Conservation (phyloP, 2,329 filamentous ascomycete species). For the Beauveria varroae region DNA sequence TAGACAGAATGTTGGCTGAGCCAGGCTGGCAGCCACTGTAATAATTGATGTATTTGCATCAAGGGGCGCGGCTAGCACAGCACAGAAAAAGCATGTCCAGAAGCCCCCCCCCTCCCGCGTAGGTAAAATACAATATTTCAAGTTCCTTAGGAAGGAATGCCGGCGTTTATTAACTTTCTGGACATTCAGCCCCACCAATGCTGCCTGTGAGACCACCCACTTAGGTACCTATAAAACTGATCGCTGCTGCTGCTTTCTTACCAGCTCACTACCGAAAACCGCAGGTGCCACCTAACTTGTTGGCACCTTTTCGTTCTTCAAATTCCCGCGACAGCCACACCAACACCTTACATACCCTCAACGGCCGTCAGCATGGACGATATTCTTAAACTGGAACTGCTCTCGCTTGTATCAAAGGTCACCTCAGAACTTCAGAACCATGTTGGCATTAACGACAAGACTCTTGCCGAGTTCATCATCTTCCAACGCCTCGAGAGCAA, state of each 20-base stretch:
- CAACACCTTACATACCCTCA: neutral
- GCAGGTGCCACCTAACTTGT: neutral
- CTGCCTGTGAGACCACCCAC: neutral
- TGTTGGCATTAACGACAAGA: slow-evolving; percentile 85
- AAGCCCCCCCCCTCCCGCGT: no score
- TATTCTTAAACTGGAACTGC: slow-evolving; percentile 79
- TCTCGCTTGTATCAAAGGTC: slow-evolving; percentile 91
- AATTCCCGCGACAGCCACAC: neutral
- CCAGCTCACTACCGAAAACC: no score
- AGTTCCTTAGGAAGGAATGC: no score
- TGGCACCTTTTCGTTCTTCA: neutral
- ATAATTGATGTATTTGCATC: no score
- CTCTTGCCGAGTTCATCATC: slow-evolving; percentile 92
- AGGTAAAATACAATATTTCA: no score
- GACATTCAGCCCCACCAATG: neutral
- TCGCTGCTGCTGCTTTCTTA: no score
- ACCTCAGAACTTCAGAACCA: slow-evolving; percentile 93
- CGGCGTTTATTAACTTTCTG: no score
- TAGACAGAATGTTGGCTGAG: no score
- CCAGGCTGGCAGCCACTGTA: no score
- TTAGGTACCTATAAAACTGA: no score
- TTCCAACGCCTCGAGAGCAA: slow-evolving; percentile 74
- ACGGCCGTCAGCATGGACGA: slow-evolving; percentile 63
- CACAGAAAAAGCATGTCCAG: no score
- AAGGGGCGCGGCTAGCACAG: no score